Evolutionary conservation across 352 stramenopile genomes (phyloP).

Genomic region (Pythium phragmiticola): DNA sequence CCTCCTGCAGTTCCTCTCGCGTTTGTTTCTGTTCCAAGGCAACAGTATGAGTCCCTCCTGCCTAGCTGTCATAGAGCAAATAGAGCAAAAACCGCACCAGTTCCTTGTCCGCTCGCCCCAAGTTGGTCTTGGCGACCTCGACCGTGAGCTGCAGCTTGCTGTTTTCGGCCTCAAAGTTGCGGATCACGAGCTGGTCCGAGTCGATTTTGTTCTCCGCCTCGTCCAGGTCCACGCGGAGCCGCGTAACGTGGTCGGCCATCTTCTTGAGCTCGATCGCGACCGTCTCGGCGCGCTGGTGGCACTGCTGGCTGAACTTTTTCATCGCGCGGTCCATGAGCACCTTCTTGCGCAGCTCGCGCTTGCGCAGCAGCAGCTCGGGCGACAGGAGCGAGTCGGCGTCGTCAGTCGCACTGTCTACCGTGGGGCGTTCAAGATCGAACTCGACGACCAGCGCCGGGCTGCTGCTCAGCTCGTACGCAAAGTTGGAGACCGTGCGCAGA

Average conservation of each 20-base stretch:
- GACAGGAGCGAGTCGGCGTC: slow-evolving; percentile 35
- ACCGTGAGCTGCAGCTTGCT: slow-evolving; percentile 65
- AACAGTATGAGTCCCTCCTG: neutral
- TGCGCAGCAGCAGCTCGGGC: slow-evolving; percentile 66
- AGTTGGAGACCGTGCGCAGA: slow-evolving; percentile 50
- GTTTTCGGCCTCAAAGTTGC: slow-evolving; percentile 59
- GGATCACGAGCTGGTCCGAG: slow-evolving; percentile 61
- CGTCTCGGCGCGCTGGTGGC: slow-evolving; percentile 55
- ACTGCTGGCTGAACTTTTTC: slow-evolving; percentile 67
- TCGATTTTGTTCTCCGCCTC: slow-evolving; percentile 73
- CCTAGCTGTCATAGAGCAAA: neutral
- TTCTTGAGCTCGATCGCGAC: slow-evolving; percentile 60
- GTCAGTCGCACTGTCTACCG: slow-evolving; percentile 27
- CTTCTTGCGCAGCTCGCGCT: slow-evolving; percentile 66
- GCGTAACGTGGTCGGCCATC: slow-evolving; percentile 40
- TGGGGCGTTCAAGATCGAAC: slow-evolving; percentile 46
- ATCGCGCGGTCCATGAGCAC: slow-evolving; percentile 71
- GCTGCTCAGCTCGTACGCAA: slow-evolving; percentile 47
- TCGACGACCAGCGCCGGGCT: slow-evolving; percentile 48
- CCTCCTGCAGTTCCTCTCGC: slow-evolving; percentile 51
- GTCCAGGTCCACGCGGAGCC: slow-evolving; percentile 52
- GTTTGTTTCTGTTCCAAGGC: slow-evolving; percentile 39
- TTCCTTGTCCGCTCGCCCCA: slow-evolving; percentile 42
- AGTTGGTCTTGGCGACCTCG: slow-evolving; percentile 55
- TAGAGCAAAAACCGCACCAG: slow-evolving; percentile 31